Base-by-base conservation (phyloP, 345 rosid species). In the Cardamine resedifolia region DNA sequence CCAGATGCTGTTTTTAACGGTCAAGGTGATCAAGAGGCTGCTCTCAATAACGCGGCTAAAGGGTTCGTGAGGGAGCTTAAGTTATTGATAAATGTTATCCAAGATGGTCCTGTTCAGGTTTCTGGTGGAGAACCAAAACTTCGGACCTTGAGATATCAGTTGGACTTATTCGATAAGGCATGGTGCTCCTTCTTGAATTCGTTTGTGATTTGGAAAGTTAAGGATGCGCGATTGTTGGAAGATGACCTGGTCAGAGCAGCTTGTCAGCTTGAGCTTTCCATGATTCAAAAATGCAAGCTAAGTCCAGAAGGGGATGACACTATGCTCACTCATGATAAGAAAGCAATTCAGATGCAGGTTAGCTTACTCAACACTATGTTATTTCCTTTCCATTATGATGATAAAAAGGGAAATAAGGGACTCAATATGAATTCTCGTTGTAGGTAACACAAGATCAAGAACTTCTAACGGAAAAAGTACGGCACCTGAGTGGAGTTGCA, bases 251-350 rank as follows among this genome's bases (percentile, higher is more conserved):
- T 90, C 6, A 86, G 94, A 81, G 98, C 99, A 15, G 99, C 98
- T 21, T 95, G 99, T 85, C 96, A 91, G 83, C 97, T 95, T 58
- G 99, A 95, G 83, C 90, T 91, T 34, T 95, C 96, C 44, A 95
- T 95, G 99, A 88, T 95, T 72, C 89, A 91, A 26, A 91, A 89
- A 68, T 91, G 98, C 82, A 90, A 84, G 81, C 59, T 91, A 70
- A 86, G 87, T 45, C 76, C 89, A 5, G 86, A 83, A 74, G 98
- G 93, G 57, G 89, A 77, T 23, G 73, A 26, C 58, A 70, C 68
- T 58, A 60, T 66, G 36, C 97, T 95, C 78, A 88, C 87, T 68
- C 96, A 88, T 85, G 99, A 91, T 81, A 69, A 87, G 96, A 91
- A 86, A 82, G 99, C 99, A 56, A 82, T 95, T 68, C 96, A 85